Conservation (phyloP, 2,329 filamentous ascomycete genomes). For the Teratosphaeria gauchensis region DNA sequence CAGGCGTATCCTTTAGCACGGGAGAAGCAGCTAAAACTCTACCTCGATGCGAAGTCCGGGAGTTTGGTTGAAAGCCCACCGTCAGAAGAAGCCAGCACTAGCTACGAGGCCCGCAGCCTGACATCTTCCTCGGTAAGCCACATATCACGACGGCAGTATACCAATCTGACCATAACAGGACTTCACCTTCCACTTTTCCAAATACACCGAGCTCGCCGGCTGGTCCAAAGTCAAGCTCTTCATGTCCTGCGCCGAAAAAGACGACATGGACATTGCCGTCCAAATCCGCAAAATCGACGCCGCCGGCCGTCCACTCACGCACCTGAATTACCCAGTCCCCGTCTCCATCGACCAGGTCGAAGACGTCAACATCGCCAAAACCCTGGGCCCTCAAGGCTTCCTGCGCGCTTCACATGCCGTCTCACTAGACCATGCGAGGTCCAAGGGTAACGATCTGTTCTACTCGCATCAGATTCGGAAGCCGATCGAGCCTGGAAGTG, state of each 20-base stretch:
- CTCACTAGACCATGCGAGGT: slow-evolving; percentile 16
- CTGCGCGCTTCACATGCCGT: slow-evolving; percentile 38
- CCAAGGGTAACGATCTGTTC: slow-evolving; percentile 22
- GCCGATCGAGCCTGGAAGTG: slow-evolving; percentile 26
- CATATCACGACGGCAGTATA: neutral
- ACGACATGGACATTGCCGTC: slow-evolving; percentile 12
- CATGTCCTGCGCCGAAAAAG: slow-evolving; percentile 20
- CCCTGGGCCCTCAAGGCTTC: slow-evolving; percentile 25
- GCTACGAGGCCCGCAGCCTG: neutral
- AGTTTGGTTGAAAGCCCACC: neutral
- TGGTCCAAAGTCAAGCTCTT: slow-evolving; percentile 38
- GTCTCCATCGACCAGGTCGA: slow-evolving; percentile 41
- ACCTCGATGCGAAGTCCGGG: neutral
- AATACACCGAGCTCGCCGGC: slow-evolving; percentile 33
- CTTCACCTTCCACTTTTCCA: slow-evolving; percentile 33
- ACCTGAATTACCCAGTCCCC: slow-evolving; percentile 7
- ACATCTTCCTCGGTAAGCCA: neutral
- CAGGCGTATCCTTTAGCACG: slow-evolving; percentile 1
- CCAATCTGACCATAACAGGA: neutral
- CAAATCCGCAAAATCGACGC: slow-evolving; percentile 8
- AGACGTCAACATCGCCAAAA: neutral
- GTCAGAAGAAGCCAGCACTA: neutral
- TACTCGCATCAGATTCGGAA: slow-evolving; percentile 29
- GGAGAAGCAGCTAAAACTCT: neutral
- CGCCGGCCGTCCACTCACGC: slow-evolving; percentile 2